Evolutionary conservation across 371 early-diverging fungal species (phyloP), one percentile per base, ranked within the genome.

Genomic region (Mucor ambiguus): DNA sequence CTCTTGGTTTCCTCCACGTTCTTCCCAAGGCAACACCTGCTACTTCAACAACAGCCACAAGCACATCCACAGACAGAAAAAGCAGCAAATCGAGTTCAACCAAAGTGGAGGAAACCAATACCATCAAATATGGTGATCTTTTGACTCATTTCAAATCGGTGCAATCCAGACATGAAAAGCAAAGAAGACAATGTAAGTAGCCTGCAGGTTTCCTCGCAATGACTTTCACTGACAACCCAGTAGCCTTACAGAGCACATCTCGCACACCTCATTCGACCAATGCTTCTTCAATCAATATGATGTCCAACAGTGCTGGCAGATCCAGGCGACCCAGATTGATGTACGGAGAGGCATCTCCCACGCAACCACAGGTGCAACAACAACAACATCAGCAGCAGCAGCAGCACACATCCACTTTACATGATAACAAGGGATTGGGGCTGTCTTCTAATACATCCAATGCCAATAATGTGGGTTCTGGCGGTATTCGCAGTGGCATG

Each of bases 1-100:
- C 89, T 2, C 77, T 90, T 66, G 88, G 89, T 22, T 85, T 86
- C 63, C 73, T 90, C 10, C 75, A 87, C 68, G 80, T 85, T 8
- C 76, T 87, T 38, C 86, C 87, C 4, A 67, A 77, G 74, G 85
- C 83, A 75, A 46, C 56, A n/a, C 60, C 57, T 69, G 49, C 54
- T 32, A 58, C 67, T 57, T 33, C 61, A 41, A 33, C 59, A 33
- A 29, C 66, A 5, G 61, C 60, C 10, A 56, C 60, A 10, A 24
- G 61, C 18, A 38, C 61, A 16, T 46, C 58, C 16, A 38, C 61
- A 22, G 56, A 52, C 48, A 71, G 18, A 32, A 72, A 58, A 64
- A 64, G 58, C 62, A 61, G 59, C 43, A 44, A 63, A 54, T 52
- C 44, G 35, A 68, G 58, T 20, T 52, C 65, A 5, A 38, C 35